Percentiles rank a stretch among this genome's conserved stretches.
Conservation (phyloP, 257 asterid genomes). For the Solanum corneliomulleri region DNA sequence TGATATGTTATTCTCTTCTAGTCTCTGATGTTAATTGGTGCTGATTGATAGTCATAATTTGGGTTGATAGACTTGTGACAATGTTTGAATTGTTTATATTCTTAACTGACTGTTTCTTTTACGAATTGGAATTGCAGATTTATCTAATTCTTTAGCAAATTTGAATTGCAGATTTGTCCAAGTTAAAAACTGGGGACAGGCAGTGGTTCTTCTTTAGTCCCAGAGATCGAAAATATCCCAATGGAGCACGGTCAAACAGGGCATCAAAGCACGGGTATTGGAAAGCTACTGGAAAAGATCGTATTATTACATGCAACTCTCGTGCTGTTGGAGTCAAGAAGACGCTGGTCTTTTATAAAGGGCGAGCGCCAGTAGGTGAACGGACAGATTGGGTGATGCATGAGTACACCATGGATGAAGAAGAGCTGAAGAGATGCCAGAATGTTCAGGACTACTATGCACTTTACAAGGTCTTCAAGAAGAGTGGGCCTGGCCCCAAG, state of each 20-base stretch:
- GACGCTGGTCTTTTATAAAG: constrained; percentile 78
- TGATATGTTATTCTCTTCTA: neutral
- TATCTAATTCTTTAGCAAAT: constrained; percentile 23
- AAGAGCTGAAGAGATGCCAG: constrained; percentile 56
- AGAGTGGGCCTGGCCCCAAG: constrained; percentile 99
- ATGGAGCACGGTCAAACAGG: constrained; percentile 77
- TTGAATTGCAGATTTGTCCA: constrained; percentile 58
- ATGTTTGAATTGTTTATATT: neutral
- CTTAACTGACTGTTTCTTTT: neutral
- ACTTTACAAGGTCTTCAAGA: constrained; percentile 75
- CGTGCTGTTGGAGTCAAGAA: constrained; percentile 80
- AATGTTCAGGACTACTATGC: constrained; percentile 56
- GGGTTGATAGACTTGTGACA: neutral
- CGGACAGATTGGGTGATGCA: constrained; percentile 99
- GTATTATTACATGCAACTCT: constrained; percentile 44
- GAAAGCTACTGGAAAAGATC: constrained; percentile 95
- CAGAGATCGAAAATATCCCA: constrained; percentile 80
- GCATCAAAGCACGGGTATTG: constrained; percentile 79
- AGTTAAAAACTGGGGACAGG: constrained; percentile 76
- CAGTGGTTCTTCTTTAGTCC: constrained; percentile 96
- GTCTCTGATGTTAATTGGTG: neutral
- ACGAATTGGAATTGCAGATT: constrained; percentile 32
- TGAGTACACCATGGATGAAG: constrained; percentile 79
- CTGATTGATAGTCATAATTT: neutral
- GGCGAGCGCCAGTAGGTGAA: constrained; percentile 81